Conservation (phyloP, 1,284 basidiomycete genomes). For the Cryptococcus sp. region DNA sequence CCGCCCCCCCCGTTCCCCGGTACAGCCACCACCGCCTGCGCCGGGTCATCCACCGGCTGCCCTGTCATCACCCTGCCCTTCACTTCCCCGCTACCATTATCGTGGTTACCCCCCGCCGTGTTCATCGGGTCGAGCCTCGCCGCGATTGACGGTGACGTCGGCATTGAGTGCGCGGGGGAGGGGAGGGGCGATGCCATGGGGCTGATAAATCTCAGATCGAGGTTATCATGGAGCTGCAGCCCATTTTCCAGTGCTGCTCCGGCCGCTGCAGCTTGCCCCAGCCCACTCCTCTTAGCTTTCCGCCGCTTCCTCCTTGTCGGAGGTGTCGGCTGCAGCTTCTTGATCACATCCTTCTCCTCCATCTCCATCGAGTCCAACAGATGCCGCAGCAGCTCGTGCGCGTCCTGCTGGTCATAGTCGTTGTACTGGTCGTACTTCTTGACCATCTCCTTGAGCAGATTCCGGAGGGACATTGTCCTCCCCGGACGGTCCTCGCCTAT, state of each 20-base stretch:
- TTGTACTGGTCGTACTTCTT: slow-evolving; percentile 89
- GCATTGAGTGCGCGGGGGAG: slow-evolving; percentile 22
- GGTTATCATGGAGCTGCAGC: too few species aligned
- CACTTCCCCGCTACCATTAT: background rate
- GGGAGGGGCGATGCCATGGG: slow-evolving; percentile 30
- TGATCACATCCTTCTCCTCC: slow-evolving; percentile 84
- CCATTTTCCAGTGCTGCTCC: background rate
- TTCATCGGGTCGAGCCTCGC: slow-evolving; percentile 15
- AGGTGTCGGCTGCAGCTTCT: slow-evolving; percentile 26
- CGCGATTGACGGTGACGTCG: slow-evolving; percentile 16
- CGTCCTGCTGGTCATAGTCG: slow-evolving; percentile 78
- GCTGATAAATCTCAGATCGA: slow-evolving; percentile 14
- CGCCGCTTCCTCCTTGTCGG: background rate
- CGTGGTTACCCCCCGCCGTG: background rate
- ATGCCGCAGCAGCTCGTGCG: slow-evolving; percentile 86
- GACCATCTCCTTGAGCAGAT: slow-evolving; percentile 66
- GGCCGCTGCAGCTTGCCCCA: background rate
- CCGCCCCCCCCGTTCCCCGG: background rate
- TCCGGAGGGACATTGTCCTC: slow-evolving; percentile 48
- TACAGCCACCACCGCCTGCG: background rate
- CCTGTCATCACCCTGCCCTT: slow-evolving; percentile 1
- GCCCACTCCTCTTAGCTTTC: background rate
- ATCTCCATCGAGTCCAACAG: slow-evolving; percentile 88
- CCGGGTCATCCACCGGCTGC: background rate
- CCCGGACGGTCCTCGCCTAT: slow-evolving; percentile 26